Conservation (phyloP, 148 eudicot genomes). For the Polygonum aviculare region DNA sequence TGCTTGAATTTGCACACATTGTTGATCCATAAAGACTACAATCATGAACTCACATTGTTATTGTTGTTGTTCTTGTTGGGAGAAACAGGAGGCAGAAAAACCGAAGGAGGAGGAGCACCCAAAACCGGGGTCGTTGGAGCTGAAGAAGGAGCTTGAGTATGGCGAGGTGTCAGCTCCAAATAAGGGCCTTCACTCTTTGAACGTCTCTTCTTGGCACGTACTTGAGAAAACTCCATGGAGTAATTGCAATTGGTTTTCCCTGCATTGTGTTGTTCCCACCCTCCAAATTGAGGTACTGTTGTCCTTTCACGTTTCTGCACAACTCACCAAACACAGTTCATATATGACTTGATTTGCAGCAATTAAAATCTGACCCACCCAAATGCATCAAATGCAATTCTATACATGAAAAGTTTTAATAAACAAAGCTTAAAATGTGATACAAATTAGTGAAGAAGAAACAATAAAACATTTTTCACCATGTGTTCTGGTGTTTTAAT, state of each 20-base stretch:
- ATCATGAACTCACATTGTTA: not conserved
- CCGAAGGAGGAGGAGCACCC: not conserved
- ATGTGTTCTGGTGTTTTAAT: not conserved
- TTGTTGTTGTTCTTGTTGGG: not conserved
- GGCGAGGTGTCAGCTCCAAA: not conserved
- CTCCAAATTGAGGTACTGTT: conserved; percentile 7
- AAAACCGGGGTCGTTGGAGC: not conserved
- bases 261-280: conserved; percentile 6
- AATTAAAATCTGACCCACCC: not conserved
- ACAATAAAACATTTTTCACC: not conserved
- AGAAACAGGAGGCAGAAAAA: not conserved
- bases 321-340: not conserved
- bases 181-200: not conserved
- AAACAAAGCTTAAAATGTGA: not conserved
- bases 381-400: not conserved
- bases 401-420: not conserved
- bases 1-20: not conserved
- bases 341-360: too few species aligned
- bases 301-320: conserved; percentile 6
- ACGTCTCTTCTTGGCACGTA: conserved; percentile 6
- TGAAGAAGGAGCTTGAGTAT: not conserved
- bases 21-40: not conserved
- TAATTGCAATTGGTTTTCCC: conserved; percentile 6
- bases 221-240: conserved; percentile 4
- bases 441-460: not conserved